A percentile compares a stretch with the other conserved stretches of the same genome.
Evolutionary conservation across 176 grass and related monocot genomes (phyloP).

Genomic region (Otatea glauca): DNA sequence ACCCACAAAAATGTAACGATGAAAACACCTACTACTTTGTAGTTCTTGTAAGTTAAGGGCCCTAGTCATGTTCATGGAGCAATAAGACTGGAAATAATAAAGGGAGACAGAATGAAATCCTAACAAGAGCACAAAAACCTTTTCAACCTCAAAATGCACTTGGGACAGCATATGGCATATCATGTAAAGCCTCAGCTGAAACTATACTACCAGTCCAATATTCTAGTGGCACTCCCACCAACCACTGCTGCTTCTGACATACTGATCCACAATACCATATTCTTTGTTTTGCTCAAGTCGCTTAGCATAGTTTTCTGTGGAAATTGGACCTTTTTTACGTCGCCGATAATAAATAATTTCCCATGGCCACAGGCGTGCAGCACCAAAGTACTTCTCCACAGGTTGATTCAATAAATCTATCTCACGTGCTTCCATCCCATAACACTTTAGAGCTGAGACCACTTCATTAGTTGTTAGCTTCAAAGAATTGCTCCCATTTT

Average conservation of each 20-base stretch:
- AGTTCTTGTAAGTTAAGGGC: slow-evolving; percentile 20
- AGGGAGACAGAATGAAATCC: background rate
- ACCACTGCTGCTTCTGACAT: slow-evolving; percentile 72
- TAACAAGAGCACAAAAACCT: slow-evolving; percentile 32
- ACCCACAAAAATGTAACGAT: slow-evolving; percentile 12
- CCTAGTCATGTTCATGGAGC: slow-evolving; percentile 21
- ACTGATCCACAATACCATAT: slow-evolving; percentile 62
- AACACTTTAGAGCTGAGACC: slow-evolving; percentile 45
- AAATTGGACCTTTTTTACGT: slow-evolving; percentile 64
- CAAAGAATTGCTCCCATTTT: slow-evolving; percentile 43
- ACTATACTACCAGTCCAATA: background rate
- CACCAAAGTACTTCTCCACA: slow-evolving; percentile 62
- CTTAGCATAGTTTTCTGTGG: slow-evolving; percentile 64
- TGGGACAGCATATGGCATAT: background rate
- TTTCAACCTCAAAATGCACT: slow-evolving; percentile 38
- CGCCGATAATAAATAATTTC: slow-evolving; percentile 55
- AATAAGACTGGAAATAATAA: slow-evolving; percentile 24
- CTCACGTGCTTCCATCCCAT: slow-evolving; percentile 42
- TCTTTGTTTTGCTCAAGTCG: slow-evolving; percentile 68
- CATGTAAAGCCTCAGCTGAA: slow-evolving; percentile 16
- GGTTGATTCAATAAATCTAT: slow-evolving; percentile 35
- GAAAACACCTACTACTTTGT: slow-evolving; percentile 20
- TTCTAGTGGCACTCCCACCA: slow-evolving; percentile 54
- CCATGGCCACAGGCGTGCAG: slow-evolving; percentile 66
- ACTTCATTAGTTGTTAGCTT: slow-evolving; percentile 55